phyloP scores from a whole-genome alignment of 2,329 filamentous ascomycete species.

The Botrytis sinoallii region DNA sequence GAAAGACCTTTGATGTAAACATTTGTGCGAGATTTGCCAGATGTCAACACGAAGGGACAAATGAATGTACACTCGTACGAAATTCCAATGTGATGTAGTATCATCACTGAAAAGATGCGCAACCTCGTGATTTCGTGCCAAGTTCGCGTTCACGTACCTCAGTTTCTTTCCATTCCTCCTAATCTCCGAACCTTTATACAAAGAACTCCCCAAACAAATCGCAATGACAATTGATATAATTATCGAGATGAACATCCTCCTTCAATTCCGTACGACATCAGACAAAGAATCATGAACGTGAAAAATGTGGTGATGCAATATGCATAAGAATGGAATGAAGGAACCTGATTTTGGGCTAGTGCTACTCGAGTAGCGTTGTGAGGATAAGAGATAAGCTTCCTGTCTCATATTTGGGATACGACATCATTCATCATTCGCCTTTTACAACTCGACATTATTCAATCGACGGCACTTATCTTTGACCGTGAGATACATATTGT shows the following conservation, averaged over 20 bases:
- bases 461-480: no score
- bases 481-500: not conserved
- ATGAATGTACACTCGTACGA: not conserved
- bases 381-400: not conserved
- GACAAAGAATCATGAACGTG: not conserved
- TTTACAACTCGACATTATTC: not conserved
- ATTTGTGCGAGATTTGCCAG: not conserved
- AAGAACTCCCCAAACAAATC: conserved; percentile 20
- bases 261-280: not conserved
- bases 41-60: not conserved
- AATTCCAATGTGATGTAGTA: not conserved
- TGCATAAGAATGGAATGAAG: conserved; percentile 5
- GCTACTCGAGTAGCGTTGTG: not conserved
- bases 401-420: not conserved
- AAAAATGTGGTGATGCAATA: conserved; percentile 12
- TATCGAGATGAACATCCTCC: conserved; percentile 29
- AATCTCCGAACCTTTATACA: conserved; percentile 29
- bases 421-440: not conserved
- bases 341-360: not conserved
- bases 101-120: not conserved
- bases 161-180: conserved; percentile 33
- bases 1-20: not conserved
- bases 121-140: conserved; percentile 4
- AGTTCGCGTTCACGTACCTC: conserved; percentile 27
- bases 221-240: conserved; percentile 22